These are phyloP conservation scores for Stentor roeselii DNA, from an alignment of 73 alveolate genomes.

Conservation along the genomic window DNA sequence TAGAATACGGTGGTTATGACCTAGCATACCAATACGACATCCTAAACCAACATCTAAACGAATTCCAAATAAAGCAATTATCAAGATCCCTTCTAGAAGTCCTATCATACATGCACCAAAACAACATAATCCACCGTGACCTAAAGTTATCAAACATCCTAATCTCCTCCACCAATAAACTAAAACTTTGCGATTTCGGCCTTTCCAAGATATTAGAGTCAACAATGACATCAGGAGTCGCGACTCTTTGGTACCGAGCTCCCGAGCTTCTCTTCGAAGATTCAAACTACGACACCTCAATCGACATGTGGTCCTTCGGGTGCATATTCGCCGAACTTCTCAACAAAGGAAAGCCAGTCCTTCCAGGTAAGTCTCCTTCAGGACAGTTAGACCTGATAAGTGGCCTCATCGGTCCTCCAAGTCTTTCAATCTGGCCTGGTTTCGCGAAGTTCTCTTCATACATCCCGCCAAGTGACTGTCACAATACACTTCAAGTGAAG, in stretches of 20 bases:
- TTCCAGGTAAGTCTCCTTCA: not conserved
- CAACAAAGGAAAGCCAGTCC: not conserved
- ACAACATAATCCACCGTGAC: conserved; percentile 46
- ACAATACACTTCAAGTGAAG: not conserved
- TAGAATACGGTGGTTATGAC: conserved; percentile 11
- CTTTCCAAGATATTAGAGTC: conserved; percentile 24
- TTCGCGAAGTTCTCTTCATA: not conserved
- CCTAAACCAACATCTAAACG: not conserved
- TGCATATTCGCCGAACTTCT: conserved; percentile 24
- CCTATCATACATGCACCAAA: conserved; percentile 29
- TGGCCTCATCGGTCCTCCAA: not conserved
- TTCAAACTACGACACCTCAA: not conserved
- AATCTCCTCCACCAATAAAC: conserved; percentile 21
- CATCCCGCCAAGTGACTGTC: not conserved
- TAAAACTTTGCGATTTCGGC: conserved; percentile 45
- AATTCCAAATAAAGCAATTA: not conserved
- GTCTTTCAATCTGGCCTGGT: not conserved
- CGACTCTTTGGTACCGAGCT: conserved; percentile 23
- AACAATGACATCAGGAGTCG: conserved; percentile 39
- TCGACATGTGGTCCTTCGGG: conserved; percentile 24
- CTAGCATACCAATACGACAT: conserved; percentile 17
- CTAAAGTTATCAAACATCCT: conserved; percentile 53
- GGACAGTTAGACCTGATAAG: not conserved
- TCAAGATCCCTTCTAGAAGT: not conserved
- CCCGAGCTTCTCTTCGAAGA: not conserved